A percentile compares a stretch with the other conserved stretches of the same genome.
phyloP scores from a whole-genome alignment of 257 asterid species.

The Solanum sejunctum region DNA sequence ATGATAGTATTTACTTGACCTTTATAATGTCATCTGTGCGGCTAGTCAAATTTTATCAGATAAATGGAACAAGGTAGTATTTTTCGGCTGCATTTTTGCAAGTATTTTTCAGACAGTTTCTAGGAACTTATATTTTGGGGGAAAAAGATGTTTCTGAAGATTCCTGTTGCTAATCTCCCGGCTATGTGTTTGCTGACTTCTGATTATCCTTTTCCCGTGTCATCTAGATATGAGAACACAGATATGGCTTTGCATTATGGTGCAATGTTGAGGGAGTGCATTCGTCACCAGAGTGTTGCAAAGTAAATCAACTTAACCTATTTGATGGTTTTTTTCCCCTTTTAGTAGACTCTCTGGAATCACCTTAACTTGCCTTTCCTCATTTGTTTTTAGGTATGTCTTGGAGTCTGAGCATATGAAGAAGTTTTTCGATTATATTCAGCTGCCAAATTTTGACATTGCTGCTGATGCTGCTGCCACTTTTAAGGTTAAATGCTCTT shows the following conservation, averaged over 20 bases:
- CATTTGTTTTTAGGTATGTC: slow-evolving; percentile 33
- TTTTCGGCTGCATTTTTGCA: neutral
- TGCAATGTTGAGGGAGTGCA: slow-evolving; percentile 75
- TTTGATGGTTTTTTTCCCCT: neutral
- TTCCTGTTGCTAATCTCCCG: neutral
- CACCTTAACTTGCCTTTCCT: neutral
- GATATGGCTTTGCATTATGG: slow-evolving; percentile 78
- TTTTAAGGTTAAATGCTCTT: slow-evolving; percentile 41
- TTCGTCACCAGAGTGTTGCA: slow-evolving; percentile 77
- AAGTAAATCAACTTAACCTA: slow-evolving; percentile 24
- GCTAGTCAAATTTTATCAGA: neutral
- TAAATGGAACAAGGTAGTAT: neutral
- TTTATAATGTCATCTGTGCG: neutral
- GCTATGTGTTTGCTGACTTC: neutral
- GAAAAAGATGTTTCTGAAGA: neutral
- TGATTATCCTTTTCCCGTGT: neutral
- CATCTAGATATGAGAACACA: slow-evolving; percentile 40
- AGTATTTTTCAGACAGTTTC: neutral
- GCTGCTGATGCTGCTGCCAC: slow-evolving; percentile 77
- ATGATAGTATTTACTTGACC: neutral
- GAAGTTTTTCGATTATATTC: slow-evolving; percentile 52
- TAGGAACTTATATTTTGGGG: neutral
- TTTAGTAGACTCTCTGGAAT: neutral
- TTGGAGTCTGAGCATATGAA: slow-evolving; percentile 70
- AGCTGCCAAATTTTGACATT: slow-evolving; percentile 52